phyloP scores from a whole-genome alignment of 1,139 yeast species.

The Sugiyamaella pinicola region DNA sequence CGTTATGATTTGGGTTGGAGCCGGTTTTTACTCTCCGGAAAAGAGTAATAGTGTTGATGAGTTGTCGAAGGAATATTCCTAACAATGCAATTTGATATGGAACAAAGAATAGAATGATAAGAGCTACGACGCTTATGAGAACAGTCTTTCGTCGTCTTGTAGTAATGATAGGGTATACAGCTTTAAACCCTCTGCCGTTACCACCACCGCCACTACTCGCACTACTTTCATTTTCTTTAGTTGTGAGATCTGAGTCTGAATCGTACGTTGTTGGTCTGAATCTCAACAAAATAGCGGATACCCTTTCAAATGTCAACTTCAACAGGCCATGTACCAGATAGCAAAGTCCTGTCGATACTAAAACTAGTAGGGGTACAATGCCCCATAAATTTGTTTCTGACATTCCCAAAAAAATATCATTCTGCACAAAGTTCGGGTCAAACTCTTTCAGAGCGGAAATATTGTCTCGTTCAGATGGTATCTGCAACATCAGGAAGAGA shows the following conservation, averaged over 20 bases:
- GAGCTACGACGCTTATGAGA: conserved; percentile 1
- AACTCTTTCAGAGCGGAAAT: conserved; percentile 28
- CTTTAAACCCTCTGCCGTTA: too few species aligned
- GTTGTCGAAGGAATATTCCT: conserved; percentile 47
- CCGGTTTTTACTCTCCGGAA: background rate
- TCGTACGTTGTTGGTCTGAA: background rate
- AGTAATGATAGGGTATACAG: background rate
- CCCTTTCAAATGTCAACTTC: conserved; percentile 19
- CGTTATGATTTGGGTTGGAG: background rate
- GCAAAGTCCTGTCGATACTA: conserved; percentile 53
- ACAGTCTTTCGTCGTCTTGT: background rate
- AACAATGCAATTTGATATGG: conserved; percentile 41
- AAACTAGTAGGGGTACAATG: conserved; percentile 57
- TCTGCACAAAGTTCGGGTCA: conserved; percentile 37
- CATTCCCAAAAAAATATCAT: conserved; percentile 58
- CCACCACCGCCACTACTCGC: background rate
- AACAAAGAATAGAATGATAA: conserved; percentile 25
- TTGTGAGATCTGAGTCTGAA: background rate
- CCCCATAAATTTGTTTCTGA: conserved; percentile 53
- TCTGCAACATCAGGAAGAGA: conserved; percentile 28
- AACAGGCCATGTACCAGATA: conserved; percentile 39
- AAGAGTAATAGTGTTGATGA: conserved; percentile 21
- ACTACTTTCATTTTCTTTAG: background rate
- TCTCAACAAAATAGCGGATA: conserved; percentile 35
- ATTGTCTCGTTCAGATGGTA: conserved; percentile 31